A percentile compares a stretch with the other conserved stretches of the same genome.
These are phyloP conservation scores for Starmerella powellii DNA, from an alignment of 805 yeast genomes.

Conservation along the genomic window DNA sequence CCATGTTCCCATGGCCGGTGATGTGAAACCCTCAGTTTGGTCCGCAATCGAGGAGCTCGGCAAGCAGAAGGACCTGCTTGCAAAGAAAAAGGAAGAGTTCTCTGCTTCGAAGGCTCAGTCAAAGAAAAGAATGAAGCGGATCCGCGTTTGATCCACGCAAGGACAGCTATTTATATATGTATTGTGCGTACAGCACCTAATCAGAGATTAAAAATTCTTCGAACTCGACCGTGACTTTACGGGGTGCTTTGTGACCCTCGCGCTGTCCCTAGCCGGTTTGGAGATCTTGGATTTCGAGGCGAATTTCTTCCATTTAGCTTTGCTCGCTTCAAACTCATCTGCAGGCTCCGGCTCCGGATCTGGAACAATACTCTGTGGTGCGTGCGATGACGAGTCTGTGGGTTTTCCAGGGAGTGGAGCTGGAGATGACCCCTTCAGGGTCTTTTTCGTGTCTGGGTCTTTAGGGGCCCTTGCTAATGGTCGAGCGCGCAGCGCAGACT, in stretches of 20 bases:
- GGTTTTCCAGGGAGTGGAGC: no score
- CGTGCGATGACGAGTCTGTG: no score
- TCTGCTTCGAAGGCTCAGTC: conserved; percentile 15
- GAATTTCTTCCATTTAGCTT: conserved; percentile 7
- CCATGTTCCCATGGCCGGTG: conserved; percentile 18
- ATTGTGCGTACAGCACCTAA: neutral
- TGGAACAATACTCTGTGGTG: no score
- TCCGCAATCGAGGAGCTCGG: conserved; percentile 16
- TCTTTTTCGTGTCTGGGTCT: no score
- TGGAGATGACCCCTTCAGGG: neutral
- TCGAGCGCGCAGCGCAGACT: neutral
- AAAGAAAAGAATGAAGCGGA: conserved; percentile 16
- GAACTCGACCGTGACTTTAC: no score
- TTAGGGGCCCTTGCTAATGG: no score
- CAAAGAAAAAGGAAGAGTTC: conserved; percentile 11
- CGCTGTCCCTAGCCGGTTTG: neutral
- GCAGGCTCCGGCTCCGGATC: neutral
- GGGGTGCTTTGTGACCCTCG: no score
- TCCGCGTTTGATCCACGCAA: conserved; percentile 7
- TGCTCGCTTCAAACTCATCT: conserved; percentile 6
- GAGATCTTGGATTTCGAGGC: neutral
- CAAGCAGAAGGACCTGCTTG: conserved; percentile 6
- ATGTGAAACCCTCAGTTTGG: conserved; percentile 22
- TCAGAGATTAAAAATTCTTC: neutral
- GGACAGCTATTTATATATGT: neutral